These are phyloP conservation scores for Anthoceros angustus DNA, from an alignment of 225 moss, liverwort and hornwort genomes.

Conservation along the genomic window DNA sequence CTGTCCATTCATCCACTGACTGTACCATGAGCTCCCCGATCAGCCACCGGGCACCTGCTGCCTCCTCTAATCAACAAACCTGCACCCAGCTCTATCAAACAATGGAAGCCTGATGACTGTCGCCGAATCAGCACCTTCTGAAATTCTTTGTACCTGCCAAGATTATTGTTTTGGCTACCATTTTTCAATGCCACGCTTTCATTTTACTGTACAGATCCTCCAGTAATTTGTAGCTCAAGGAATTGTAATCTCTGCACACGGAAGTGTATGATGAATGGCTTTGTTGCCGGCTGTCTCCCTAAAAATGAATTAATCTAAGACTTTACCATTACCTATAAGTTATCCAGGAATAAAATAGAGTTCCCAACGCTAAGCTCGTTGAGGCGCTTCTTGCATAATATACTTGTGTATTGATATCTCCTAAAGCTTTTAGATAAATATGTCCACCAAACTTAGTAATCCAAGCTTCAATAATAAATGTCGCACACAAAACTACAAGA, in stretches of 20 bases:
- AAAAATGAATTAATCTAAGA: background rate
- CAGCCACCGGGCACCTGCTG: too few species aligned
- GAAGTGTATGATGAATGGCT: too few species aligned
- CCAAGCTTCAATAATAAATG: background rate
- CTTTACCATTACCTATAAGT: background rate
- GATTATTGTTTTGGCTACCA: too few species aligned
- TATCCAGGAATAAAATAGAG: background rate
- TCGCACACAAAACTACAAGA: background rate
- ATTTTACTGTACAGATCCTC: background rate
- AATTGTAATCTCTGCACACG: background rate
- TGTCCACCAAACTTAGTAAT: background rate
- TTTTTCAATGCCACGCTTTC: too few species aligned
- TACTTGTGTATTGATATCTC: background rate
- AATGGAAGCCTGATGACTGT: too few species aligned
- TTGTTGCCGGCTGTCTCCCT: background rate
- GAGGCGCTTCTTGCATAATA: background rate
- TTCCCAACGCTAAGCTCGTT: background rate
- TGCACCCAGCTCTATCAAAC: too few species aligned
- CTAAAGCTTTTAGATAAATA: background rate
- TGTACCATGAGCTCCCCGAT: too few species aligned
- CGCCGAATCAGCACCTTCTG: too few species aligned
- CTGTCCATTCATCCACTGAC: too few species aligned
- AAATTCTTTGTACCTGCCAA: too few species aligned
- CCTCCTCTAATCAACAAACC: too few species aligned
- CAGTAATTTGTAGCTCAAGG: background rate